Conservation (phyloP, 2,329 filamentous ascomycete genomes). For the Ustulina deusta region DNA sequence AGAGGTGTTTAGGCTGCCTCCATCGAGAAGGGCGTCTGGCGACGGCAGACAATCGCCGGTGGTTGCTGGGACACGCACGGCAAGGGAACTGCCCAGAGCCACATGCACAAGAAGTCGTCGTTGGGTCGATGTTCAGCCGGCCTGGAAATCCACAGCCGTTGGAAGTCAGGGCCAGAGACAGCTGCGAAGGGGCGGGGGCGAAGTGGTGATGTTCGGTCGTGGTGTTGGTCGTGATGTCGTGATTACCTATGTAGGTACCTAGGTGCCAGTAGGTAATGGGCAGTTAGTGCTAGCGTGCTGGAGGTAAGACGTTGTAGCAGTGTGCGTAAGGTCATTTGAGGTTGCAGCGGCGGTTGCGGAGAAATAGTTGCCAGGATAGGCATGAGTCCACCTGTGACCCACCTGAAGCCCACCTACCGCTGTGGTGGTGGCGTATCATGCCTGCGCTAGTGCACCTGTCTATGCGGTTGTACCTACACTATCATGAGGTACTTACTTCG, state of each 20-base stretch:
- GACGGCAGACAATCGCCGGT: constrained; percentile 3
- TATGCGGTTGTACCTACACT: background rate
- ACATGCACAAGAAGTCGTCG: background rate
- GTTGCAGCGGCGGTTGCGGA: constrained; percentile 35
- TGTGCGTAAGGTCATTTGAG: background rate
- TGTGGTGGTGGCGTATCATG: constrained; percentile 20
- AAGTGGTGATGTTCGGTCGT: constrained; percentile 25
- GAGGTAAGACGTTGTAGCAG: background rate
- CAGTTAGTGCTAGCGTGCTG: background rate
- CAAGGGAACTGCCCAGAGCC: background rate
- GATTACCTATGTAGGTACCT: constrained; percentile 29
- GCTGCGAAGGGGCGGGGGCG: background rate
- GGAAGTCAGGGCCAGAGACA: constrained; percentile 4
- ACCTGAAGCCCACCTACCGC: constrained; percentile 22
- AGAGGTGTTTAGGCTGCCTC: constrained; percentile 24
- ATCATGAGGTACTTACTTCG: constrained; percentile 5
- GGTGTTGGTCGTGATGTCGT: constrained; percentile 30
- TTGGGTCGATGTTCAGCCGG: constrained; percentile 1
- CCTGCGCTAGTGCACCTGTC: background rate
- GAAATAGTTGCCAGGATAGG: constrained; percentile 20
- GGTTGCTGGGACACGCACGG: background rate
- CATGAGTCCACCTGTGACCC: constrained; percentile 24
- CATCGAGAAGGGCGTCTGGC: constrained; percentile 22
- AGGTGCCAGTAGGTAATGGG: background rate
- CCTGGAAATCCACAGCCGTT: constrained; percentile 4